phyloP scores from a whole-genome alignment of 2,329 filamentous ascomycete species.

The Epichloe aotearoae region DNA sequence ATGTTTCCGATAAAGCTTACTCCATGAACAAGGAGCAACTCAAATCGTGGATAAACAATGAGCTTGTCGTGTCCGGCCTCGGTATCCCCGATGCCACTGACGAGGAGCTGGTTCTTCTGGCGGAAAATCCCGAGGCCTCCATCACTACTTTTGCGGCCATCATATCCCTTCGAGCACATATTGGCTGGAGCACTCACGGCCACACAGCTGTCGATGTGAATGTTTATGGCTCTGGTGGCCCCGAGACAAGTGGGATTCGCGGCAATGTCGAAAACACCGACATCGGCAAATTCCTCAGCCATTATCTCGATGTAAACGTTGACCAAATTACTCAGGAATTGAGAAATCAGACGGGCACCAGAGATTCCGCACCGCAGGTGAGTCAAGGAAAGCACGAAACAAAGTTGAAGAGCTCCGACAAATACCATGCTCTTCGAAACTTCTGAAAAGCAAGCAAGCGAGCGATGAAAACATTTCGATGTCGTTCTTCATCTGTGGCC shows the following conservation, averaged over 20 bases:
- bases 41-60: conserved; percentile 51
- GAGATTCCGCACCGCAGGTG: not conserved
- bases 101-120: conserved; percentile 55
- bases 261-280: conserved; percentile 96
- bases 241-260: conserved; percentile 47
- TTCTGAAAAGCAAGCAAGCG: not conserved
- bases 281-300: conserved; percentile 65
- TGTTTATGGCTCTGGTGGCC: conserved; percentile 70
- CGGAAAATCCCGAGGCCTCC: conserved; percentile 42
- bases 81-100: conserved; percentile 63
- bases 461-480: not conserved
- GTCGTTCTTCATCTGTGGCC: too few relatives aligned
- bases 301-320: conserved; percentile 71
- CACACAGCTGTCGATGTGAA: conserved; percentile 94
- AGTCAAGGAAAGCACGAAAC: not conserved
- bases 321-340: conserved; percentile 66
- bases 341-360: conserved; percentile 33
- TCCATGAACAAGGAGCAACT: conserved; percentile 26
- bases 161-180: conserved; percentile 72
- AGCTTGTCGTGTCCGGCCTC: conserved; percentile 55
- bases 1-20: conserved; percentile 32
- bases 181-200: conserved; percentile 90
- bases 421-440: not conserved
- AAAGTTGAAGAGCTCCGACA: not conserved
- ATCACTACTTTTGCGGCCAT: conserved; percentile 58